Evolutionary conservation across 805 yeast species (phyloP), one percentile per base, ranked within the genome.

Genomic region (Diddensiella transvaalensis): DNA sequence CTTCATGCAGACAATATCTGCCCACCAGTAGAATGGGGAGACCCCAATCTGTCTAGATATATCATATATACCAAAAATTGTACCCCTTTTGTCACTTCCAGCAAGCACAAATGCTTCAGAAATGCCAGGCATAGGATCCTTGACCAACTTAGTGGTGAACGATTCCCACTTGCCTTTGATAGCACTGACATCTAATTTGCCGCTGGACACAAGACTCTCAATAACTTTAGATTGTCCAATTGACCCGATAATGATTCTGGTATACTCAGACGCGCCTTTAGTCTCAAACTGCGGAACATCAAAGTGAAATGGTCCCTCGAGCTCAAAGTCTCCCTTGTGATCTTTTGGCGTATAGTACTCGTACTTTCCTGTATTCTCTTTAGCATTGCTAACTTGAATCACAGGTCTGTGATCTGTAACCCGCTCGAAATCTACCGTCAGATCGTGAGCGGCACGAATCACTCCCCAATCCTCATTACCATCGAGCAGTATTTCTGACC

Each of bases 401-500:
- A 50, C 36, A 5, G 40, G 13, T 38, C 22, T 38, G 4, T 8
- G 33, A 2, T 45, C 51, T 2, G 55, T 42, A 22, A 52, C 55
- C 32, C 39, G 37, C 5, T 24, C 51, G 29, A 52, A 52, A 43
- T 52, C 55, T 15, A 21, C 41, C 6, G 36, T 48, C 40, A 52
- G 23, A 38, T 52, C 55, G 15, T 24, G 33, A 18, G 51, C 53
- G 15, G 55, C 52, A 15, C 55, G 49, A 11, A 52, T 5, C 8
- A 52, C 55, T 4, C 50, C 52, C 55, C 55, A 51, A 17, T 38
- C 26, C 21, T 51, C 55, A 17, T 35, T 23, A 4, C 55, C 55
- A 38, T 49, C 53, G 13, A 51, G 40, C 30, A 51, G 24, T 13
- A 51, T 38, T 52, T 70, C 48, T n/a, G 21, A 38, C 41, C 22